Evolutionary conservation across 2,329 filamentous ascomycete species (phyloP).

Genomic region (Periconia sp.): DNA sequence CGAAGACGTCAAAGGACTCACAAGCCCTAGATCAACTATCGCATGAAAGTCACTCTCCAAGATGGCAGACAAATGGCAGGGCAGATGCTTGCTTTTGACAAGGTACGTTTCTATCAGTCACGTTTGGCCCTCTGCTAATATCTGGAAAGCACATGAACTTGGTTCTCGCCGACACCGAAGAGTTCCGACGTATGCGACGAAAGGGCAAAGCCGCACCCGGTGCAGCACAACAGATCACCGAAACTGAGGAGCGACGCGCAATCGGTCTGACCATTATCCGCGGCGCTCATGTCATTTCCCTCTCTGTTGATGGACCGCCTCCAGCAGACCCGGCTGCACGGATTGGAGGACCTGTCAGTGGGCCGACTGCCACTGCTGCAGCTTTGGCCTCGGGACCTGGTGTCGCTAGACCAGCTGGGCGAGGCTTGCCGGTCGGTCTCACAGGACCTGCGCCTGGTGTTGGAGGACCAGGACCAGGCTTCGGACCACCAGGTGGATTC

Average conservation of each 20-base stretch:
- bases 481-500: conserved; percentile 60
- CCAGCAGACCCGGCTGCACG: conserved; percentile 91
- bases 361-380: conserved; percentile 65
- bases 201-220: conserved; percentile 71
- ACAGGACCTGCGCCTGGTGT: conserved; percentile 89
- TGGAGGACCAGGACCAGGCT: conserved; percentile 74
- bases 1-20: conserved; percentile 25
- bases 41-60: conserved; percentile 95
- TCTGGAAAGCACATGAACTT: conserved; percentile 90
- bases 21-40: conserved; percentile 86
- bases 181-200: conserved; percentile 40
- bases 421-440: conserved; percentile 81
- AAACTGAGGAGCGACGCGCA: conserved; percentile 97
- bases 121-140: conserved; percentile 17
- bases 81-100: conserved; percentile 98
- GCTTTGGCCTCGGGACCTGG: conserved; percentile 80
- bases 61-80: conserved; percentile 96
- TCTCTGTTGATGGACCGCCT: conserved; percentile 94
- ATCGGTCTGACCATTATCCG: conserved; percentile 93
- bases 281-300: conserved; percentile 91
- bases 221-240: conserved; percentile 69
- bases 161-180: conserved; percentile 94
- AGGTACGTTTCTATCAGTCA: conserved; percentile 61
- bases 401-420: conserved; percentile 87
- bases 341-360: conserved; percentile 77